These are phyloP conservation scores for Cytospora paraplurivora DNA, from an alignment of 2,329 filamentous ascomycete genomes.

Conservation along the genomic window DNA sequence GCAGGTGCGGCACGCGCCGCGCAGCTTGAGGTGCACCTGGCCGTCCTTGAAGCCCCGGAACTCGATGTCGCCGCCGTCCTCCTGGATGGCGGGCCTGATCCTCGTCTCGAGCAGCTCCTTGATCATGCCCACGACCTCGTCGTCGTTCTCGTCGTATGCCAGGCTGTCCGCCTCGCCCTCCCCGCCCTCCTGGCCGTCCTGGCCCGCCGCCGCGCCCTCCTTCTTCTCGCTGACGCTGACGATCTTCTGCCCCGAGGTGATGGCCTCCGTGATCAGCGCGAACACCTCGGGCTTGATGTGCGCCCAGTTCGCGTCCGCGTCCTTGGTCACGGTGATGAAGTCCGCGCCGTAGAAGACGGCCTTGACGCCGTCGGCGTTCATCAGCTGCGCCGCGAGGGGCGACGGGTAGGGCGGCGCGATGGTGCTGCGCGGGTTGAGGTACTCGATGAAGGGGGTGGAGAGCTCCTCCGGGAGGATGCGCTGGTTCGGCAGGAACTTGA, in stretches of 20 bases:
- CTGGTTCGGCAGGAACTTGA: constrained; percentile 95
- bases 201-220: constrained; percentile 41
- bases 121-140: constrained; percentile 96
- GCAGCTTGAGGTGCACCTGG: constrained; percentile 80
- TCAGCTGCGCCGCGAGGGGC: constrained; percentile 83
- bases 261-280: constrained; percentile 87
- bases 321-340: constrained; percentile 96
- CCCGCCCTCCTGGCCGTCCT: constrained; percentile 47
- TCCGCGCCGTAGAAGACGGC: constrained; percentile 92
- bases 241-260: constrained; percentile 80
- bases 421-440: constrained; percentile 84
- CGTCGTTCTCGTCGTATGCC: constrained; percentile 85
- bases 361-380: constrained; percentile 93
- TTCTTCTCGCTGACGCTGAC: constrained; percentile 71
- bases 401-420: constrained; percentile 88
- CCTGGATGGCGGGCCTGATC: constrained; percentile 93
- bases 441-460: constrained; percentile 82
- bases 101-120: constrained; percentile 95
- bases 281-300: constrained; percentile 96
- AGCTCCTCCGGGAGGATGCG: constrained; percentile 76
- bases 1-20: constrained; percentile 92
- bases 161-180: constrained; percentile 66
- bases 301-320: constrained; percentile 84
- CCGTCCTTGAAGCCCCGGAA: constrained; percentile 88
- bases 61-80: constrained; percentile 97